Conservation (phyloP, 176 grass and related monocot species). For the Cenchrus fungigraminus region DNA sequence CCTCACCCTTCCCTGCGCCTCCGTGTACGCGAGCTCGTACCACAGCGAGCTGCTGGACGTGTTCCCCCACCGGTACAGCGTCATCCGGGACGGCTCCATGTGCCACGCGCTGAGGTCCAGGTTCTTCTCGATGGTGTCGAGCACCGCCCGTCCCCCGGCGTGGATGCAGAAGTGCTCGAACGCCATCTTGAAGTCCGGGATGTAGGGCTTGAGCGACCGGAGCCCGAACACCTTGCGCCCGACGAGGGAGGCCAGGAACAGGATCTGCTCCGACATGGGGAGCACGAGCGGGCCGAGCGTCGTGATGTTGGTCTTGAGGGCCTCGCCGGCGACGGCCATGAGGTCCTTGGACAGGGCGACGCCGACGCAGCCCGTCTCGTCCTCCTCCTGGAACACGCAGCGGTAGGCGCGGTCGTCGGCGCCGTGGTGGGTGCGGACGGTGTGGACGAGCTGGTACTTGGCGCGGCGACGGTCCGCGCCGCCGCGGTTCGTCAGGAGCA, state of each 20-base stretch:
- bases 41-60: conserved; percentile 63
- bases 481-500: conserved; percentile 70
- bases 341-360: conserved; percentile 86
- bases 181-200: conserved; percentile 95
- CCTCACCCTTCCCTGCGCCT: conserved; percentile 55
- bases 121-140: conserved; percentile 84
- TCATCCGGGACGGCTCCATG: conserved; percentile 65
- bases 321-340: conserved; percentile 82
- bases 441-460: conserved; percentile 91
- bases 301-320: conserved; percentile 85
- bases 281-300: conserved; percentile 80
- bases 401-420: conserved; percentile 60
- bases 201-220: conserved; percentile 50
- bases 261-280: conserved; percentile 85
- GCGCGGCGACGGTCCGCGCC: conserved; percentile 45
- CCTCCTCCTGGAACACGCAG: conserved; percentile 93
- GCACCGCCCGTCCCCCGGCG: conserved; percentile 75
- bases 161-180: conserved; percentile 99
- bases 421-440: conserved; percentile 80
- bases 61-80: conserved; percentile 66
- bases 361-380: conserved; percentile 45
- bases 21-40: conserved; percentile 66
- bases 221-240: conserved; percentile 55
- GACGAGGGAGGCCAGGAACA: conserved; percentile 61
- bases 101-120: conserved; percentile 49